Evolutionary conservation across 768 basidiomycete genomes (phyloP), one percentile per base, ranked within the genome.

Genomic region (Cyathus striatus): DNA sequence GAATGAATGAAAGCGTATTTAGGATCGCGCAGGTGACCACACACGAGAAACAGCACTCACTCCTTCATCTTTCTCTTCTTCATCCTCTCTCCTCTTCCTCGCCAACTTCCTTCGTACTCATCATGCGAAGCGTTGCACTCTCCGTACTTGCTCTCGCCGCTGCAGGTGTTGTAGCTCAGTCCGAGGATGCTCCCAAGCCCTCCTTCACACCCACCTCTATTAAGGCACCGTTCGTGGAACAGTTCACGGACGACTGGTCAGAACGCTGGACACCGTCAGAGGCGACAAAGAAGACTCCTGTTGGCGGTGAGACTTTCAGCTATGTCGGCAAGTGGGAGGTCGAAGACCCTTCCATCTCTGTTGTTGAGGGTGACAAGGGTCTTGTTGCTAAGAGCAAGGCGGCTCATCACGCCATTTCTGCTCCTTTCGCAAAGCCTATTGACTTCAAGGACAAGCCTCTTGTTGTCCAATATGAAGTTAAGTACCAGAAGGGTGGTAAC

Each of bases 401-500:
- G 43, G 92, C 93, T 16, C 95, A 98, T 64, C 95, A 98, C 59
- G 96, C 96, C 61, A 97, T 99, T 64, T 97, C 95, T 46, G 91
- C 94, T 1, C 86, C 93, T 10, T 93, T 99, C 66, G 54, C 66
- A 12, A 61, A 74, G 44, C 76, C 90, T 41, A 70, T 97, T 56
- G 82, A 86, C 72, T 90, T 94, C 69, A 76, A 75, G 54, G 68
- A 78, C 44, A 76, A 94, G 66, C 87, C 94, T 34, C 74, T 98
- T 35, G 93, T 98, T 51, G 86, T 98, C 16, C 93, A 96, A 61
- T 99, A 99, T 57, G 96, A 99, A 63, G 96, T 96, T 71, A 95
- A 98, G 70, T 93, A 96, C 65, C 94, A 99, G 74, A 93, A 97
- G 68, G 94, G 95, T 33, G 90, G 96, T 38, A 96, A 96, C 68